Conservation (phyloP, 2,329 filamentous ascomycete genomes). For the Monilinia polystroma region DNA sequence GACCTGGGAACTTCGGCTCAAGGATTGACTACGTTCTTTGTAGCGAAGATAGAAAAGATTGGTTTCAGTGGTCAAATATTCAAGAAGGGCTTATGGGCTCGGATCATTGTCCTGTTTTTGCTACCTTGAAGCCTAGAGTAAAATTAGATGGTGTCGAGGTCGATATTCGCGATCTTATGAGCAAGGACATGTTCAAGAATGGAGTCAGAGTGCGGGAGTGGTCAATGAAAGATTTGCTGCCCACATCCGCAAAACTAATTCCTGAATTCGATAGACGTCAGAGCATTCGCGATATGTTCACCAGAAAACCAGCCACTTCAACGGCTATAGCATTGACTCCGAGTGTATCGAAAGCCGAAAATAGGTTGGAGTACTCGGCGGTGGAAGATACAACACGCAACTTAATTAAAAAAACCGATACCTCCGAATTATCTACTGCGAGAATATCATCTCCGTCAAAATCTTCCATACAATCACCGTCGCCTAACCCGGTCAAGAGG, state of each 20-base stretch:
- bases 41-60: constrained; percentile 72
- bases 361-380: not conserved
- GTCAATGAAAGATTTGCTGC: constrained; percentile 63
- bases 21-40: constrained; percentile 94
- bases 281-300: constrained; percentile 93
- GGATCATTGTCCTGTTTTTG: constrained; percentile 94
- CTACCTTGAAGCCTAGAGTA: constrained; percentile 65
- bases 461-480: not conserved
- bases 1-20: constrained; percentile 90
- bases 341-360: not conserved
- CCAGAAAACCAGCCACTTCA: constrained; percentile 47
- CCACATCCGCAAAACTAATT: constrained; percentile 77
- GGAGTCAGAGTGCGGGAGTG: constrained; percentile 68
- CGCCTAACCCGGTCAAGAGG: constrained; percentile 27
- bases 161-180: constrained; percentile 71
- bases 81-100: constrained; percentile 93
- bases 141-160: constrained; percentile 48
- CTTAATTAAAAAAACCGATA: not conserved
- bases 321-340: not conserved
- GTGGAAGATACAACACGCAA: not conserved
- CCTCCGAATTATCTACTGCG: not conserved
- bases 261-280: constrained; percentile 82
- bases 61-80: constrained; percentile 80
- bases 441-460: not conserved
- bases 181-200: constrained; percentile 70